Percentiles rank a stretch among this genome's conserved stretches.
These are phyloP conservation scores for Xerocomus amazonicus DNA, from an alignment of 1,284 basidiomycete genomes.

Conservation along the genomic window DNA sequence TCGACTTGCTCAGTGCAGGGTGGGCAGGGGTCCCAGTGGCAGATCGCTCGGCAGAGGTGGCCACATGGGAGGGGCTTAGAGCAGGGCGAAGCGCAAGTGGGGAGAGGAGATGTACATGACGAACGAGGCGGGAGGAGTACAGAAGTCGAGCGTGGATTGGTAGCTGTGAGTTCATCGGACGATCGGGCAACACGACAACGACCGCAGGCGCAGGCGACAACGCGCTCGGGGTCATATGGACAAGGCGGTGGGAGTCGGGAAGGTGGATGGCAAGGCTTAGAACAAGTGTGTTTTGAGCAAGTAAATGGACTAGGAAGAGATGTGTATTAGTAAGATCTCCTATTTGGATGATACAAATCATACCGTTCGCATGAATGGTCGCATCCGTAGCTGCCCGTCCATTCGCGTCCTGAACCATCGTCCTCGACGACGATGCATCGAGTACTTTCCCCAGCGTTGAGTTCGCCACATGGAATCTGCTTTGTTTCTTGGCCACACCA, in stretches of 20 bases:
- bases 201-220: slow-evolving; percentile 82
- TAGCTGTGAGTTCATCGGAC: slow-evolving; percentile 31
- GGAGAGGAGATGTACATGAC: slow-evolving; percentile 71
- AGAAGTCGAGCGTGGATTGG: neutral
- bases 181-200: slow-evolving; percentile 49
- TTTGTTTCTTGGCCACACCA: slow-evolving; percentile 74
- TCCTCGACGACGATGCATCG: slow-evolving; percentile 16
- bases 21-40: slow-evolving; percentile 67
- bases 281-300: slow-evolving; percentile 73
- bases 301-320: slow-evolving; percentile 53
- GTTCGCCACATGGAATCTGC: slow-evolving; percentile 63
- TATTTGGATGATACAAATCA: slow-evolving; percentile 10
- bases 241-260: slow-evolving; percentile 56
- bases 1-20: slow-evolving; percentile 68
- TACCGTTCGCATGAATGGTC: slow-evolving; percentile 58
- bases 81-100: slow-evolving; percentile 72
- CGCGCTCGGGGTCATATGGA: slow-evolving; percentile 64
- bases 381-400: slow-evolving; percentile 74
- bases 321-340: slow-evolving; percentile 1
- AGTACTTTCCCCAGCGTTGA: slow-evolving; percentile 29
- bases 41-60: slow-evolving; percentile 62
- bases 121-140: slow-evolving; percentile 43
- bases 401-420: slow-evolving; percentile 38
- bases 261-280: slow-evolving; percentile 71
- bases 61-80: slow-evolving; percentile 61